phyloP scores from a whole-genome alignment of 805 yeast species.

The Candida tallmaniae region DNA sequence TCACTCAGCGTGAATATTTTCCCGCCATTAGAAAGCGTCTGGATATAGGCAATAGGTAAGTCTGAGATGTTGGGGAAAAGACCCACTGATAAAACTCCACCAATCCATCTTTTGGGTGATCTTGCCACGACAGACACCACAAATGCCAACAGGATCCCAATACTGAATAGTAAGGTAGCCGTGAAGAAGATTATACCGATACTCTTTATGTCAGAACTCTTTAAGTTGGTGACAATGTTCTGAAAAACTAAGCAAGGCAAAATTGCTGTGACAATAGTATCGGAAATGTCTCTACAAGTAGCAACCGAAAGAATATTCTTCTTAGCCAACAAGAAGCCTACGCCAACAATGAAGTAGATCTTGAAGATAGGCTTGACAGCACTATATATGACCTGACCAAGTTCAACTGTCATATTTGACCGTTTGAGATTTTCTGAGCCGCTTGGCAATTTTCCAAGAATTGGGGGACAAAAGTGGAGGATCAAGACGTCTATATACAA shows the following conservation, averaged over 20 bases:
- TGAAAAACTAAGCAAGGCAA: constrained; percentile 74
- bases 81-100: constrained; percentile 71
- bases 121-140: constrained; percentile 44
- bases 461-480: no score
- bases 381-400: constrained; percentile 69
- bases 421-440: no score
- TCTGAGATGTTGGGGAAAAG: constrained; percentile 77
- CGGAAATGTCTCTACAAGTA: constrained; percentile 65
- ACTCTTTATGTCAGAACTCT: constrained; percentile 62
- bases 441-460: no score
- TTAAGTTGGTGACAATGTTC: constrained; percentile 63
- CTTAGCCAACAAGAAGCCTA: constrained; percentile 64
- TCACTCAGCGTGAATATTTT: constrained; percentile 50
- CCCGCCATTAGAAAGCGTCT: constrained; percentile 62
- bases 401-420: no score
- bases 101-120: constrained; percentile 69
- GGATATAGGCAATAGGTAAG: constrained; percentile 79
- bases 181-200: constrained; percentile 58
- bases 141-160: constrained; percentile 48
- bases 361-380: constrained; percentile 85
- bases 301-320: constrained; percentile 61
- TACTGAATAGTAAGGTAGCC: constrained; percentile 46
- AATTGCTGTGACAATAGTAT: constrained; percentile 61
- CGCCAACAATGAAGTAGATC: constrained; percentile 64
- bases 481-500: no score